These are phyloP conservation scores for Mucor saturninus DNA, from an alignment of 371 early-diverging fungal genomes.

Conservation along the genomic window DNA sequence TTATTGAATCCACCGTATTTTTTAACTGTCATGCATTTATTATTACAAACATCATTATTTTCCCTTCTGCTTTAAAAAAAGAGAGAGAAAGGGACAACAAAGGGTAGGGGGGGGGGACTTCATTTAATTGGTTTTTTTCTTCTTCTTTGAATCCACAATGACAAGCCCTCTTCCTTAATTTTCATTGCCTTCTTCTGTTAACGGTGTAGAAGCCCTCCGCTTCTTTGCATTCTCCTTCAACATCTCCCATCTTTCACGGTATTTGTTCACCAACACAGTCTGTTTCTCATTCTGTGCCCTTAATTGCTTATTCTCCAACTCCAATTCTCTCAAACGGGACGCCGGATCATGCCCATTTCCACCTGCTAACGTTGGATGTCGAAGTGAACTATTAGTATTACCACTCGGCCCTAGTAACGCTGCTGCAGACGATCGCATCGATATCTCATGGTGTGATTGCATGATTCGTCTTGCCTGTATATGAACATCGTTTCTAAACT, in stretches of 20 bases:
- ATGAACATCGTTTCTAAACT: conserved; percentile 80
- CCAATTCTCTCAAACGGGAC: conserved; percentile 56
- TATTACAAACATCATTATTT: too few relatives aligned
- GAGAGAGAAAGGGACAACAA: too few relatives aligned
- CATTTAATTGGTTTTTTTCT: not conserved
- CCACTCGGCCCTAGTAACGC: conserved; percentile 1
- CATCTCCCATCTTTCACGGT: conserved; percentile 88
- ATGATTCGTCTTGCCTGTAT: conserved; percentile 65
- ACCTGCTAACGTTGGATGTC: conserved; percentile 10
- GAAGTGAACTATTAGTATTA: not conserved
- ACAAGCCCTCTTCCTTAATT: not conserved
- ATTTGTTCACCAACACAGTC: conserved; percentile 67
- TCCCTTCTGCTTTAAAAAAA: too few relatives aligned
- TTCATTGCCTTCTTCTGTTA: conserved; percentile 1
- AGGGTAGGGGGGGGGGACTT: too few relatives aligned
- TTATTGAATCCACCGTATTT: too few relatives aligned
- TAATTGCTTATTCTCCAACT: conserved; percentile 62
- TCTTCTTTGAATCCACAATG: too few relatives aligned
- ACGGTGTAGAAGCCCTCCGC: conserved; percentile 29
- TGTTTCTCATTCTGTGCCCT: conserved; percentile 59
- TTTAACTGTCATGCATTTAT: too few relatives aligned
- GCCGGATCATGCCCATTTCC: conserved; percentile 16
- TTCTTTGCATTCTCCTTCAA: conserved; percentile 87
- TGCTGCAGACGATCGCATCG: conserved; percentile 25
- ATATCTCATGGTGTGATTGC: conserved; percentile 47